A percentile compares a stretch with the other conserved stretches of the same genome.
Evolutionary conservation across 306 rosid genomes (phyloP).

Genomic region (Casuarina cunninghamiana): DNA sequence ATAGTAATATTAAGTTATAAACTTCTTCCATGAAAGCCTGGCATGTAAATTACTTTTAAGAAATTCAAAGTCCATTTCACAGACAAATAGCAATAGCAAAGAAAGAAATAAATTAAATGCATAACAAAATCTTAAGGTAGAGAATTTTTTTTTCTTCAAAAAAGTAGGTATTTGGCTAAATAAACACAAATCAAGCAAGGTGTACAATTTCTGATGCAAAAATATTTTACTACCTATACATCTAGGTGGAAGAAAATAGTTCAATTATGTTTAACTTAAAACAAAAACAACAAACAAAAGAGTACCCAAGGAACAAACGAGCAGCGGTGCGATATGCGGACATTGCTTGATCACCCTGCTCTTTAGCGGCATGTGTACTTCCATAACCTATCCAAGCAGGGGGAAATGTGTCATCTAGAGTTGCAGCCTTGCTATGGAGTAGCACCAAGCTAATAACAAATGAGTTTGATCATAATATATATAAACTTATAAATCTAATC

Average conservation of each 20-base stretch:
- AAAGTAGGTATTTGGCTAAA: neutral
- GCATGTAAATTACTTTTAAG: neutral
- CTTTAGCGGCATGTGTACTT: slow-evolving; percentile 87
- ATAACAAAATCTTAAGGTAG: no score
- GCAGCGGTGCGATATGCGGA: slow-evolving; percentile 96
- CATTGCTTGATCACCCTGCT: slow-evolving; percentile 99
- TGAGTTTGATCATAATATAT: neutral
- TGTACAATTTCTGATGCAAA: neutral
- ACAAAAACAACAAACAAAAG: neutral
- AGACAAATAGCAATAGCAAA: no score
- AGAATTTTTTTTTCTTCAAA: no score
- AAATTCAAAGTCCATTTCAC: no score
- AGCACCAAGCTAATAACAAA: slow-evolving; percentile 12
- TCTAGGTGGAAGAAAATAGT: neutral
- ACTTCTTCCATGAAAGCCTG: neutral
- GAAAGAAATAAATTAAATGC: no score
- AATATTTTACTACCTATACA: neutral
- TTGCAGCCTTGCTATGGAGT: slow-evolving; percentile 81
- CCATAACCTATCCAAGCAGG: slow-evolving; percentile 99
- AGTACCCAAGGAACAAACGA: slow-evolving; percentile 94
- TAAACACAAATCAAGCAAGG: neutral
- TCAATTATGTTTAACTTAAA: neutral
- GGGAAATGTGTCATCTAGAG: slow-evolving; percentile 84
- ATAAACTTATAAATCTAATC: neutral
- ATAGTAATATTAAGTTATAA: neutral